A percentile compares a stretch with the other conserved stretches of the same genome.
Conservation (phyloP, 2,329 filamentous ascomycete species). For the Exophiala dermatitidis region DNA sequence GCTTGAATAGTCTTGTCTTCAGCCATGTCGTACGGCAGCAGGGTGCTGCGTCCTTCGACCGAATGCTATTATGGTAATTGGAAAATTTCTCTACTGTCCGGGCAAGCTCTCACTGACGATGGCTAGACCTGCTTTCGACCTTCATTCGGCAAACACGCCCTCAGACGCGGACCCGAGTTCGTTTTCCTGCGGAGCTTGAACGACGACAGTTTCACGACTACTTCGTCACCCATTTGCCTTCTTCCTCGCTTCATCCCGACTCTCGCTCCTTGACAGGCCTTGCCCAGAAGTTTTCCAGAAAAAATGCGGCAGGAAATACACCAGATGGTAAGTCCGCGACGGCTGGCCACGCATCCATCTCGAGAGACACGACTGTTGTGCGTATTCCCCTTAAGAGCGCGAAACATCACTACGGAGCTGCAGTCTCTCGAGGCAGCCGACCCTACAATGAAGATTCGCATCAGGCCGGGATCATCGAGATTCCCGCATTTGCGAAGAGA, state of each 20-base stretch:
- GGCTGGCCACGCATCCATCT: constrained; percentile 51
- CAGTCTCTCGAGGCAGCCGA: constrained; percentile 69
- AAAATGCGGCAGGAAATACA: constrained; percentile 73
- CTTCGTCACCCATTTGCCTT: constrained; percentile 92
- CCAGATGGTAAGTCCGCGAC: constrained; percentile 48
- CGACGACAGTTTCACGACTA: constrained; percentile 77
- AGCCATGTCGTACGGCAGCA: constrained; percentile 23
- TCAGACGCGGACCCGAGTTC: constrained; percentile 10
- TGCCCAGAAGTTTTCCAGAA: constrained; percentile 78
- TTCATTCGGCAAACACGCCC: constrained; percentile 28
- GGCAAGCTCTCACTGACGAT: constrained; percentile 7
- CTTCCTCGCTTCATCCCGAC: constrained; percentile 86
- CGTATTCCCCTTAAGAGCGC: constrained; percentile 88
- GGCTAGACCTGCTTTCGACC: constrained; percentile 33
- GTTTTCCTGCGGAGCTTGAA: constrained; percentile 12
- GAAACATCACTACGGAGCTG: constrained; percentile 90
- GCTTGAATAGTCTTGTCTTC: constrained; percentile 10
- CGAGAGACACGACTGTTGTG: constrained; percentile 81
- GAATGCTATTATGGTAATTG: constrained; percentile 21
- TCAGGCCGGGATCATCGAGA: constrained; percentile 86
- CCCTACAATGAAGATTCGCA: constrained; percentile 90
- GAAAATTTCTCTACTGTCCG: constrained; percentile 11
- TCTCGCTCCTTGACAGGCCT: constrained; percentile 56
- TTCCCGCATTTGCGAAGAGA: constrained; percentile 85
- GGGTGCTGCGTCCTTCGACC: constrained; percentile 13